phyloP scores from a whole-genome alignment of 2,329 filamentous ascomycete genomes.

The Hypomyces rosellus region DNA sequence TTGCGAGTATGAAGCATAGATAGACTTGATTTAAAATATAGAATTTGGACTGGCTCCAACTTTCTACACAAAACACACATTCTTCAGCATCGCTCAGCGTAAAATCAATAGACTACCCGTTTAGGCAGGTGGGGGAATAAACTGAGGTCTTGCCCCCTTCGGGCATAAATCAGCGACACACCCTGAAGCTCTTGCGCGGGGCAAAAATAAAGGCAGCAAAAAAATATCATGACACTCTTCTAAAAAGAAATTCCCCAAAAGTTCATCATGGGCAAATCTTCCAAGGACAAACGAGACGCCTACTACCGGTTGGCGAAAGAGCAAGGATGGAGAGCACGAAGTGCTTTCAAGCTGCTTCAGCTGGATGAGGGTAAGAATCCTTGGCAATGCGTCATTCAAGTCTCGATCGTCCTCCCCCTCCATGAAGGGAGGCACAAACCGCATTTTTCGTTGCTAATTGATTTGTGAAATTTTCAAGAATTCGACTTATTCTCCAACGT shows the following conservation, averaged over 20 bases:
- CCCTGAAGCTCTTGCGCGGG: slow-evolving; percentile 15
- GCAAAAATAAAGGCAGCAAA: slow-evolving; percentile 12
- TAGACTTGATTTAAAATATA: too few species aligned
- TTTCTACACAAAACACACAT: too few species aligned
- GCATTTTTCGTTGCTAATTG: slow-evolving; percentile 7
- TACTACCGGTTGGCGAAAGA: slow-evolving; percentile 98
- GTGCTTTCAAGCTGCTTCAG: slow-evolving; percentile 94
- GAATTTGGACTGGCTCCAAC: too few species aligned
- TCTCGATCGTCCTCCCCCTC: not conserved
- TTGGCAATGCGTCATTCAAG: not conserved
- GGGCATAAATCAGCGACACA: too few species aligned
- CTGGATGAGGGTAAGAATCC: slow-evolving; percentile 63
- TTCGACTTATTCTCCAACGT: slow-evolving; percentile 91
- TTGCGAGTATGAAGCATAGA: too few species aligned
- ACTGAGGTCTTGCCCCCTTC: too few species aligned
- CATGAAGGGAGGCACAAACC: not conserved
- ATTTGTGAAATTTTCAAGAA: slow-evolving; percentile 45
- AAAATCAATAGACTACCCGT: too few species aligned
- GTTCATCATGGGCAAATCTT: slow-evolving; percentile 82
- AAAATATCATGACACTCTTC: not conserved
- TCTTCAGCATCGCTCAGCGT: too few species aligned
- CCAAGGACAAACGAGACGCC: slow-evolving; percentile 96
- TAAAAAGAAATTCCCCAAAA: not conserved
- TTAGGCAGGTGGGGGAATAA: too few species aligned
- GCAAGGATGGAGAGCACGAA: slow-evolving; percentile 94